phyloP scores from a whole-genome alignment of 768 basidiomycete species.

The Suillus luteus region DNA sequence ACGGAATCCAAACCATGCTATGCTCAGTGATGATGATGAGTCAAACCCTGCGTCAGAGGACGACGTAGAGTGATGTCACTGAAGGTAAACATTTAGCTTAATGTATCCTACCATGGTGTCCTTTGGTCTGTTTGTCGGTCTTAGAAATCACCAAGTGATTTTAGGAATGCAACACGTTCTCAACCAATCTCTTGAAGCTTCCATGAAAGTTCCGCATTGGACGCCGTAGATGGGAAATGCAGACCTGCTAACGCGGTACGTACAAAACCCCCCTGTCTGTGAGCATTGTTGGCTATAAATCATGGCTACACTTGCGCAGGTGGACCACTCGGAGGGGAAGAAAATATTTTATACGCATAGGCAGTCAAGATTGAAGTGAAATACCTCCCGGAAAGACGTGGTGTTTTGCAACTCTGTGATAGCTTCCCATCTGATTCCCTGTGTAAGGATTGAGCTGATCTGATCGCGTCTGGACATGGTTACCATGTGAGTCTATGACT shows the following conservation, averaged over 20 bases:
- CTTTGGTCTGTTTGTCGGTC: background rate
- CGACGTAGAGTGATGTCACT: background rate
- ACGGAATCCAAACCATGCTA: constrained; percentile 66
- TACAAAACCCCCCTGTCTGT: background rate
- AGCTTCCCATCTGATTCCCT: background rate
- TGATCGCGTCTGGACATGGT: background rate
- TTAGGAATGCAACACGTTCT: background rate
- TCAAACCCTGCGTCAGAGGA: background rate
- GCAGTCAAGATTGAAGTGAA: background rate
- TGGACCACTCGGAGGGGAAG: background rate
- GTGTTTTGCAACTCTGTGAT: background rate
- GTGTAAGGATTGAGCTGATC: background rate
- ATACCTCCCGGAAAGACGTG: background rate
- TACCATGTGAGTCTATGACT: background rate
- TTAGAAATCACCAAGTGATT: background rate
- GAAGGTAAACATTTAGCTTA: background rate
- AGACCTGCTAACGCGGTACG: background rate
- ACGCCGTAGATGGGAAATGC: background rate
- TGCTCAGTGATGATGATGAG: constrained; percentile 1
- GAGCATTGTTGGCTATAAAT: background rate
- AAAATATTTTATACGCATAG: background rate
- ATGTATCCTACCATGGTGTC: background rate
- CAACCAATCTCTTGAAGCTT: background rate
- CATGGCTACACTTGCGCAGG: background rate
- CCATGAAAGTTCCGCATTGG: background rate